Evolutionary conservation across 345 rosid species (phyloP), one percentile per base, ranked within the genome.

Genomic region (Xanthoceras sorbifolium): DNA sequence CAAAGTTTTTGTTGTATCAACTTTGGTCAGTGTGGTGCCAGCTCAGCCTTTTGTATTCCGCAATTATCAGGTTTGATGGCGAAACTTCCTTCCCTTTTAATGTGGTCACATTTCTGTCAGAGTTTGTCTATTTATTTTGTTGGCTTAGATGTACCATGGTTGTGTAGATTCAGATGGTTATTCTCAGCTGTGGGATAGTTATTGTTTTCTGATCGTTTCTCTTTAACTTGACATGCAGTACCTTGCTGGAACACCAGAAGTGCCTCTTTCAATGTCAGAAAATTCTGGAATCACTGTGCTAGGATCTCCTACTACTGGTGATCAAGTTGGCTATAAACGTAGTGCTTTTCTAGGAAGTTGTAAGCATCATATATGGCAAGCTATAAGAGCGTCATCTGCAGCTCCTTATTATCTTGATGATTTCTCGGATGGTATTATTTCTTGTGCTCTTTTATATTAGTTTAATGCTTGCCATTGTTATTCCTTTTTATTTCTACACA

Each of bases 351-450:
- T 93, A 78, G 97, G 99, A 76, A 96, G 98, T 77, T 96, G 97
- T 80, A 96, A 91, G 88, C 98, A 96, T 86, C 91, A 88, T 64
- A 77, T 92, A 76, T 96, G 99, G 99, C 89, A 93, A 84, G 99
- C 98, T n/a, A 96, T 96, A 80, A 90, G 98, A 82, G 99, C 99
- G 59, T 96, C 99, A 64, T 96, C 99, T 78, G 99, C 99, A 40
- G 98, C 97, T 79, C 99, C 99, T 20, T 96, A 96, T 86, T 96
- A 96, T 88, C 98, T 96, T 68, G 98, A 96, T 88, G 99, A 96
- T 82, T 96, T 86, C 85, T 96, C 98, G 2, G 92, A 90, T 69
- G 98, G 99, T 96, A 91, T 50, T 36, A 32, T 59, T 66, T 36
- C 63, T 71, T 61, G 61, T 23, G 54, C 79, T 72, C 44, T 50